These are phyloP conservation scores for Globisporangium ultimum DNA, from an alignment of 352 stramenopile genomes.

Conservation along the genomic window DNA sequence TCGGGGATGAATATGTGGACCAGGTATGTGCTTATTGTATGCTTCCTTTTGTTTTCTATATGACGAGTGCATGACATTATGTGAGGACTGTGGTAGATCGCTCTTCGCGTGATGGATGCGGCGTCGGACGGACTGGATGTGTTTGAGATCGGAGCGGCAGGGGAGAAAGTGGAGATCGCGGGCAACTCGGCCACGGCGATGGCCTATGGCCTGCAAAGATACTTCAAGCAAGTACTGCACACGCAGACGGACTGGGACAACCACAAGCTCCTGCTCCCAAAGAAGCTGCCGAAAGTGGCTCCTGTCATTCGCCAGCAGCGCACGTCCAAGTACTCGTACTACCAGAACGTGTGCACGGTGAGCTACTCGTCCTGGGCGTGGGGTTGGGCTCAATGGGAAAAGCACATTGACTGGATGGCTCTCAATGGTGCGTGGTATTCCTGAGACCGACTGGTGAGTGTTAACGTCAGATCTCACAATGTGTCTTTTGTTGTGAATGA, in stretches of 20 bases:
- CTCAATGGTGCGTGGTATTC: constrained; percentile 58
- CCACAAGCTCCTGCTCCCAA: constrained; percentile 59
- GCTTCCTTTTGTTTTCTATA: neutral
- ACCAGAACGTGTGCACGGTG: constrained; percentile 91
- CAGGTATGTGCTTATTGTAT: constrained; percentile 32
- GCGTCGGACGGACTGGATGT: constrained; percentile 49
- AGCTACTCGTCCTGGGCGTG: constrained; percentile 90
- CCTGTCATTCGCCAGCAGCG: constrained; percentile 42
- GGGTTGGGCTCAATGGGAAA: constrained; percentile 88
- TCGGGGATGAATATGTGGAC: constrained; percentile 54
- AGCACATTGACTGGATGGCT: constrained; percentile 92
- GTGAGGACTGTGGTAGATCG: constrained; percentile 27
- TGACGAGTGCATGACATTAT: neutral
- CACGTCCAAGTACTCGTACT: constrained; percentile 82
- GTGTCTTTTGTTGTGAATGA: neutral
- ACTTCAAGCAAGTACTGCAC: constrained; percentile 65
- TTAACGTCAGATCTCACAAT: constrained; percentile 1
- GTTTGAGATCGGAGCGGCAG: constrained; percentile 49
- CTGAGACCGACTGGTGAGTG: no score
- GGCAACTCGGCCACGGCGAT: constrained; percentile 59
- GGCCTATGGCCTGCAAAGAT: constrained; percentile 73
- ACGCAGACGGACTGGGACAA: constrained; percentile 84
- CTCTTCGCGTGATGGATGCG: constrained; percentile 38
- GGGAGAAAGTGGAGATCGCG: constrained; percentile 49
- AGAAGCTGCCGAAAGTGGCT: constrained; percentile 41